phyloP scores from a whole-genome alignment of 2,329 filamentous ascomycete species.

The Colletotrichum incanum region DNA sequence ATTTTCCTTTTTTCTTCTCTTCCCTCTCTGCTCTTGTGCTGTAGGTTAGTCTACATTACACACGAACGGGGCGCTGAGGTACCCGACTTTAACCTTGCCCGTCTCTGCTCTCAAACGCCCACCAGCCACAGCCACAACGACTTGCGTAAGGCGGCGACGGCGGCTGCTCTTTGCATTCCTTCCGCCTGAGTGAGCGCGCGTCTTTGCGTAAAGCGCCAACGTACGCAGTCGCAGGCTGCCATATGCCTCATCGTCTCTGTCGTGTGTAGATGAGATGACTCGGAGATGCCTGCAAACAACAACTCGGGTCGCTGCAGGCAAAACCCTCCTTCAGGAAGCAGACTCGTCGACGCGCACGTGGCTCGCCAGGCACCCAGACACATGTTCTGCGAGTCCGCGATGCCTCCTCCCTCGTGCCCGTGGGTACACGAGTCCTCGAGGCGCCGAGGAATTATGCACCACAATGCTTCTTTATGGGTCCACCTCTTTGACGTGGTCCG shows the following conservation, averaged over 20 bases:
- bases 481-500: not conserved
- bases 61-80: not conserved
- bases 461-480: not conserved
- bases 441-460: not conserved
- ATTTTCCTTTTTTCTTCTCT: not conserved
- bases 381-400: slow-evolving; percentile 7
- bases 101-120: not conserved
- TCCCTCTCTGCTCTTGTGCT: no score
- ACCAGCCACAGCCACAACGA: slow-evolving; percentile 51
- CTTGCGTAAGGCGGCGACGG: slow-evolving; percentile 52
- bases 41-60: not conserved
- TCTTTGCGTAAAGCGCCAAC: slow-evolving; percentile 14
- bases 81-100: not conserved
- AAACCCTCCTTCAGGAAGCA: not conserved
- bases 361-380: slow-evolving; percentile 25
- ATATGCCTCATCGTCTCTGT: not conserved
- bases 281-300: not conserved
- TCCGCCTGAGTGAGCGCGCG: not conserved
- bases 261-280: not conserved
- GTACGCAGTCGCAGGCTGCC: slow-evolving; percentile 14
- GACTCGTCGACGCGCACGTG: slow-evolving; percentile 1
- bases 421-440: not conserved
- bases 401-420: not conserved
- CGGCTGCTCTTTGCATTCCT: not conserved
- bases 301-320: not conserved